phyloP scores from a whole-genome alignment of 2,329 filamentous ascomycete species.

The Fusarium sp. region DNA sequence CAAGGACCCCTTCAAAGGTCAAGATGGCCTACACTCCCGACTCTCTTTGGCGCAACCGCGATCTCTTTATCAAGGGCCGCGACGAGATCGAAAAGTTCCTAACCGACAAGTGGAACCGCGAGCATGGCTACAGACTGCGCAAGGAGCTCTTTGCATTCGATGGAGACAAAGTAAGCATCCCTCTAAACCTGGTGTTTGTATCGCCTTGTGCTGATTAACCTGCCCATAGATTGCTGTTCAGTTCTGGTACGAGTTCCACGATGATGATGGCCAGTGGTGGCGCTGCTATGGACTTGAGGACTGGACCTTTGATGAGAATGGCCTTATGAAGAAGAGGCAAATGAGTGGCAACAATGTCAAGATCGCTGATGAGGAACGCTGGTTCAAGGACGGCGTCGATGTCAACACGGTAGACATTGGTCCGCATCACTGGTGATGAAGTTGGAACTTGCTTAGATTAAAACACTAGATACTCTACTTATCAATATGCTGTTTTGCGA shows the following conservation, averaged over 20 bases:
- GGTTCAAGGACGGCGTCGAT: conserved; percentile 80
- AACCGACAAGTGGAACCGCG: conserved; percentile 80
- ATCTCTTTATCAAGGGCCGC: conserved; percentile 78
- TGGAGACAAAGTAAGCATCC: conserved; percentile 69
- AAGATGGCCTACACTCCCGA: conserved; percentile 82
- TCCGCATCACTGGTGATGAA: conserved; percentile 30
- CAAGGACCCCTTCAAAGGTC: conserved; percentile 75
- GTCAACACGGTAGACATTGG: conserved; percentile 76
- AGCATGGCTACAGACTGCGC: conserved; percentile 80
- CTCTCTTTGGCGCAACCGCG: conserved; percentile 86
- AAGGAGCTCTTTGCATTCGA: conserved; percentile 89
- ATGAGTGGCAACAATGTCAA: conserved; percentile 83
- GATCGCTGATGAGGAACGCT: conserved; percentile 74
- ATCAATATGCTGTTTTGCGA: too few relatives aligned
- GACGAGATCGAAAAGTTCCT: conserved; percentile 79
- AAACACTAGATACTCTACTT: too few relatives aligned
- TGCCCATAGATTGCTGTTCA: conserved; percentile 81
- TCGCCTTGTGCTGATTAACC: neutral
- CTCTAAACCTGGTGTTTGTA: neutral
- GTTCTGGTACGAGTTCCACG: conserved; percentile 90
- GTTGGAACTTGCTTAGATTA: too few relatives aligned
- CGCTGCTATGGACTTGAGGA: conserved; percentile 89
- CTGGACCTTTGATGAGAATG: conserved; percentile 81
- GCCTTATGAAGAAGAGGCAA: conserved; percentile 80
- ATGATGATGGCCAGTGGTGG: conserved; percentile 82